phyloP scores from a whole-genome alignment of 805 yeast genomes.

The Torulaspora quercuum region DNA sequence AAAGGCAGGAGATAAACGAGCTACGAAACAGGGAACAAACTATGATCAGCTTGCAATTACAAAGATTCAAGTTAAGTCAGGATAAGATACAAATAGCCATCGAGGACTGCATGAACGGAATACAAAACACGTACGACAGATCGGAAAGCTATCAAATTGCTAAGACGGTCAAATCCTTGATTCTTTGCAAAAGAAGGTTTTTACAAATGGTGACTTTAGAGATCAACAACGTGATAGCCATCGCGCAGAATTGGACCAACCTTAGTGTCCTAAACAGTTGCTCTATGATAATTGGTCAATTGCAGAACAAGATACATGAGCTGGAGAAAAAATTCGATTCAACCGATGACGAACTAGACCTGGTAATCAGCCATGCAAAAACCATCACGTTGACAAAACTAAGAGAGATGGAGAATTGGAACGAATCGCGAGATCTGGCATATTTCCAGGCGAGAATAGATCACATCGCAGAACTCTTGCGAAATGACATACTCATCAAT shows the following conservation, averaged over 20 bases:
- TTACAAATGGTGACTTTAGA: conserved; percentile 45
- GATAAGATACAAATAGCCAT: conserved; percentile 42
- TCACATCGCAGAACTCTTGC: conserved; percentile 46
- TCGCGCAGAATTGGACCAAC: conserved; percentile 23
- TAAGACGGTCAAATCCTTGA: conserved; percentile 40
- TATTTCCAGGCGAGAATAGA: conserved; percentile 42
- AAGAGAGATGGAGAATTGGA: conserved; percentile 57
- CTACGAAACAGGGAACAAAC: conserved; percentile 52
- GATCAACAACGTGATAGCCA: conserved; percentile 27
- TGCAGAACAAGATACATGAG: conserved; percentile 47
- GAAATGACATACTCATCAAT: conserved; percentile 52
- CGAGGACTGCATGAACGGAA: conserved; percentile 42
- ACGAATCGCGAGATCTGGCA: conserved; percentile 39
- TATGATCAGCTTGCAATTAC: conserved; percentile 40
- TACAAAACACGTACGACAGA: conserved; percentile 40
- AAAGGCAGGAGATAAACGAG: conserved; percentile 67
- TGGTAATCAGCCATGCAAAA: conserved; percentile 43
- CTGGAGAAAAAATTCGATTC: conserved; percentile 49
- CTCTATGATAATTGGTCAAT: conserved; percentile 29
- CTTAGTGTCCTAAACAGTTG: conserved; percentile 27
- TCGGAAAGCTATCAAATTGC: conserved; percentile 46
- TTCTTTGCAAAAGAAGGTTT: conserved; percentile 40
- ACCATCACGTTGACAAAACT: conserved; percentile 45
- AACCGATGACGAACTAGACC: conserved; percentile 51
- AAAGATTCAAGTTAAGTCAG: conserved; percentile 36